Percentiles rank a stretch among this genome's conserved stretches.
Evolutionary conservation across 1,139 yeast genomes (phyloP).

Genomic region (Debaryomyces udenii): DNA sequence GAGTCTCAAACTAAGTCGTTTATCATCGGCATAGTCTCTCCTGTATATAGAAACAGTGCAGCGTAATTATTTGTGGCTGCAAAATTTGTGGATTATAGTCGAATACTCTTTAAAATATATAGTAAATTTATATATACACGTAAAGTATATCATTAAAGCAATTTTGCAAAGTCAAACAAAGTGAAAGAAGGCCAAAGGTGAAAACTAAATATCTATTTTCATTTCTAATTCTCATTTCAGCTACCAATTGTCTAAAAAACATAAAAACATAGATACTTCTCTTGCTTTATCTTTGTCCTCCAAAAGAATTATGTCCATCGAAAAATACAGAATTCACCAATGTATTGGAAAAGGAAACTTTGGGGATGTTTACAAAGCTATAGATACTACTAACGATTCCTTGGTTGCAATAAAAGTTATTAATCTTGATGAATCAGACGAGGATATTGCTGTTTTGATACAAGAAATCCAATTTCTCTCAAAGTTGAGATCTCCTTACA

Average conservation of each 20-base stretch:
- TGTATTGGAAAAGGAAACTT: conserved; percentile 84
- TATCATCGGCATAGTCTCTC: conserved; percentile 4
- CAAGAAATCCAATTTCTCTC: conserved; percentile 79
- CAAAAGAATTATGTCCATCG: conserved; percentile 18
- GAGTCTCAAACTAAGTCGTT: conserved; percentile 30
- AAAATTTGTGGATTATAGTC: conserved; percentile 16
- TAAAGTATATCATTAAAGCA: no score
- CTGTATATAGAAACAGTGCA: conserved; percentile 1
- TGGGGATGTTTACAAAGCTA: conserved; percentile 81
- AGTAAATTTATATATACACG: no score
- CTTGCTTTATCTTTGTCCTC: conserved; percentile 2
- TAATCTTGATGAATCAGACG: conserved; percentile 72
- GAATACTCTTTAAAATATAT: no score
- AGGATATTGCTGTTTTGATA: conserved; percentile 66
- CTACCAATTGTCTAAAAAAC: conserved; percentile 2
- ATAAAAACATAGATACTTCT: no score
- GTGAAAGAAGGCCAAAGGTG: no score
- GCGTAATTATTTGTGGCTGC: conserved; percentile 22
- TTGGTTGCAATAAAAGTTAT: conserved; percentile 79
- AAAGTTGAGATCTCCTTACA: conserved; percentile 61
- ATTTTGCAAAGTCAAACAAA: no score
- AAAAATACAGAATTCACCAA: conserved; percentile 45
- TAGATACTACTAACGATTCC: conserved; percentile 29
- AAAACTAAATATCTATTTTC: neutral
- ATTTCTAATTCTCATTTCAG: conserved; percentile 3